Base-by-base conservation (phyloP, 805 yeast genomes). In the Teunomyces tritomae region DNA sequence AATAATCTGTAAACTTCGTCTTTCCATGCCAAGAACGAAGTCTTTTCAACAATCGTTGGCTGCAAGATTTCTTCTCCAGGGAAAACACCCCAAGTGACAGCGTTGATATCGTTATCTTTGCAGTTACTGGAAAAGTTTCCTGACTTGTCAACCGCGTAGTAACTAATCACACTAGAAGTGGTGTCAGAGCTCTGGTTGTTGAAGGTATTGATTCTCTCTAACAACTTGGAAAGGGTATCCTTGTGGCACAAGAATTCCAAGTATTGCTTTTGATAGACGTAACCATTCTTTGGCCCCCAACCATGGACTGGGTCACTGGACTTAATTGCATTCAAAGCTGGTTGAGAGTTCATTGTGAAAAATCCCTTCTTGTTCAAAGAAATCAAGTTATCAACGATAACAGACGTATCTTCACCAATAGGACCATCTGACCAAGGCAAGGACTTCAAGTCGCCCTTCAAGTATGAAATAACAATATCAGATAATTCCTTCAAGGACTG, bases 1-100 rank as follows among this genome's bases (percentile, higher is more conserved):
- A 90, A 77, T 51, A 92, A 83, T 53, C 89, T 77, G 76, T 78
- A 92, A 34, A 92, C 92, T 67, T 92, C 98, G 64, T 92, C 97
- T 65, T 89, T 91, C 98, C 98, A 92, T 10, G 98, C 98, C 57
- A 91, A 72, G 68, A 92, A 92, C 2, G 97, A 89, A 33, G 84
- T 82, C 60, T 84, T 85, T 65, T 92, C 98, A 16, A 92, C 97
- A 63, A 92, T 89, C 0, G 98, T 92, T 45, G 98, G 97, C 71
- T 92, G 98, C 53, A 89, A 77, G 46, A 92, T 87, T 70, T 92
- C 97, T 61, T 85, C 86, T 33, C 96, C 96, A 26, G 98, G 97
- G 82, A 89, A 90, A 47, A 91, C 89, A 53, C 98, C 98, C 98
- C 98, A 92, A 14, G 98, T 92, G 48, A 92, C 97, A 7, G 98